A percentile compares a stretch with the other conserved stretches of the same genome.
phyloP scores from a whole-genome alignment of 768 basidiomycete genomes.

The Xerocomellus chrysenteron region DNA sequence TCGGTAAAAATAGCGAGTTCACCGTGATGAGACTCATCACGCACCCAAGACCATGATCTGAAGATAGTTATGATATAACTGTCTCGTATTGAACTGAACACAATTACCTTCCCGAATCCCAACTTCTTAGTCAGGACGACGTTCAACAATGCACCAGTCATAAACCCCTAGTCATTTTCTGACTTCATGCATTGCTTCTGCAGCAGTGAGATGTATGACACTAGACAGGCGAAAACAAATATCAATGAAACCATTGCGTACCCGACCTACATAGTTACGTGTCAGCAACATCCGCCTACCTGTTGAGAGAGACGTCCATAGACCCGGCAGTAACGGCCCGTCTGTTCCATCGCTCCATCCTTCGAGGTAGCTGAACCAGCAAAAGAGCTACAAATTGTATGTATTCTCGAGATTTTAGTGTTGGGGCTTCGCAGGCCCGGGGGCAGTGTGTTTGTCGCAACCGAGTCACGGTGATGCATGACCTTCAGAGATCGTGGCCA shows the following conservation, averaged over 20 bases:
- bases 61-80: neutral
- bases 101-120: slow-evolving; percentile 31
- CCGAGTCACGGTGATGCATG: no score
- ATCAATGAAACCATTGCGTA: slow-evolving; percentile 55
- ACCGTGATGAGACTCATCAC: neutral
- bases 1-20: neutral
- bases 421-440: neutral
- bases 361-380: slow-evolving; percentile 55
- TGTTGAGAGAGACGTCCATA: slow-evolving; percentile 31
- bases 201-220: slow-evolving; percentile 17
- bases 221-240: slow-evolving; percentile 51
- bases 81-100: no score
- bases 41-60: slow-evolving; percentile 42
- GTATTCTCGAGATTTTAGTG: slow-evolving; percentile 14
- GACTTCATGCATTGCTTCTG: slow-evolving; percentile 17
- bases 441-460: neutral
- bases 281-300: neutral
- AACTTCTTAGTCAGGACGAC: slow-evolving; percentile 43
- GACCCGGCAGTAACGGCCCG: slow-evolving; percentile 70
- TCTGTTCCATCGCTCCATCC: slow-evolving; percentile 81
- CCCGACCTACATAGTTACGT: slow-evolving; percentile 36
- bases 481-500: neutral
- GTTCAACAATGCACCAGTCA: slow-evolving; percentile 46
- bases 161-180: slow-evolving; percentile 36
- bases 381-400: slow-evolving; percentile 57